Conservation (phyloP, 2,329 filamentous ascomycete species). For the Epichloe gansuensis region DNA sequence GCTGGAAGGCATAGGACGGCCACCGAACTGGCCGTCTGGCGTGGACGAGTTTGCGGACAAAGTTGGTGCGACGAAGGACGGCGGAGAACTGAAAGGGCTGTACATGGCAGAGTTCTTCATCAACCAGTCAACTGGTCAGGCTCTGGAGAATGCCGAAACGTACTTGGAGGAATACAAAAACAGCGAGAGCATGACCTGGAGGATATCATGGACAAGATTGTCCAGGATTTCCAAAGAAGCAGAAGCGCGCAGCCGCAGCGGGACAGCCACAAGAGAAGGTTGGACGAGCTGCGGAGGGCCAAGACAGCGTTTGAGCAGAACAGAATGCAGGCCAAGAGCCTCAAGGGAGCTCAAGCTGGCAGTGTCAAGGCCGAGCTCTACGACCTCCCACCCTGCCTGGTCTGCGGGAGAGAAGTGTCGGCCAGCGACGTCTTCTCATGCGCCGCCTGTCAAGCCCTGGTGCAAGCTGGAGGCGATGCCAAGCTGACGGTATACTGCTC, state of each 20-base stretch:
- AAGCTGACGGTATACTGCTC: slow-evolving; percentile 33
- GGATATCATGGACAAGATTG: slow-evolving; percentile 22
- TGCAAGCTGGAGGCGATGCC: slow-evolving; percentile 23
- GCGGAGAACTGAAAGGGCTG: slow-evolving; percentile 24
- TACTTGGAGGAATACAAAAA: slow-evolving; percentile 28
- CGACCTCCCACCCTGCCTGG: slow-evolving; percentile 26
- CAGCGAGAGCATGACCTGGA: slow-evolving; percentile 19
- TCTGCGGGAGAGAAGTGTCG: slow-evolving; percentile 24
- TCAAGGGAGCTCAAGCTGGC: slow-evolving; percentile 16
- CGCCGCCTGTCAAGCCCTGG: slow-evolving; percentile 31
- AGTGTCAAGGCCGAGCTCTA: slow-evolving; percentile 22
- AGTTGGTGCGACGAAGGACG: slow-evolving; percentile 19
- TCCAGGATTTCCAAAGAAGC: slow-evolving; percentile 18
- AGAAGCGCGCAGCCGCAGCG: slow-evolving; percentile 23
- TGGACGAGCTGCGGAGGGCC: slow-evolving; percentile 36
- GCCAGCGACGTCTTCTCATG: slow-evolving; percentile 29
- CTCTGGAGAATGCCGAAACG: slow-evolving; percentile 21
- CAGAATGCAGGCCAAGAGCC: slow-evolving; percentile 26
- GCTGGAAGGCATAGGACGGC: slow-evolving; percentile 24
- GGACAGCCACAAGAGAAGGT: slow-evolving; percentile 24
- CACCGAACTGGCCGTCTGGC: slow-evolving; percentile 18
- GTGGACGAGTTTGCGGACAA: slow-evolving; percentile 23
- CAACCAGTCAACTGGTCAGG: slow-evolving; percentile 20
- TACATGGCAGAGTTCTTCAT: slow-evolving; percentile 32
- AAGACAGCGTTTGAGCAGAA: slow-evolving; percentile 37